Base-by-base conservation (phyloP, 208 protist species). In the Trypanosoma mega region DNA sequence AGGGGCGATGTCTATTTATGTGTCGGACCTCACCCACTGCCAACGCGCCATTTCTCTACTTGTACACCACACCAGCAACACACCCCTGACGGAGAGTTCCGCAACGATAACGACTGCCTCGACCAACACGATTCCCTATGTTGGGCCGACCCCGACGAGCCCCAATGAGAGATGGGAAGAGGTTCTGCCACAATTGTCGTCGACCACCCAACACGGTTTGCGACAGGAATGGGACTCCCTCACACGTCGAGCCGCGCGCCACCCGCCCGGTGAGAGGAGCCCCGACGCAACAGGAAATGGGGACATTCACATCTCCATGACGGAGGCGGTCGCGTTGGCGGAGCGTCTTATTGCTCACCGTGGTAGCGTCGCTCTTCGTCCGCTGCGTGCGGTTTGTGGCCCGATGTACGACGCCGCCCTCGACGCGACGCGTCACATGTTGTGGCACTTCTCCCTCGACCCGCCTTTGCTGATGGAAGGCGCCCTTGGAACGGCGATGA, bases 361-460 rank as follows among this genome's bases (percentile, higher is more conserved):
- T 44, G 61, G 48, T 37, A 57, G 33, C 18, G 20, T 44, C 2
- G 12, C 43, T 29, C 61, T 67, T 16, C 49, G 61, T 23, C 49
- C 48, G n/a, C 43, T 67, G 9, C 9, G 14, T 12, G 36, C 37
- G 4, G 61, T 67, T 20, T 67, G 61, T 47, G 46, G 33, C 24
- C 3, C 1, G 9, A n/a, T 24, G 11, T 57, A 57, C 23, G 24
- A 39, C 29, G 51, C 12, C 24, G 26, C 21, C n/a, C 1, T 59
- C 2, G 48, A 57, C 0, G 45, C 46, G 5, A 57, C 48, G 52
- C 47, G 45, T 30, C 14, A 45, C 4, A 14, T 52, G 4, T 34
- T 67, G n/a, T 57, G 26, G n/a, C 50, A 51, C 49, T 67, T 57
- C 34, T 49, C 39, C 5, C 49, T 56, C 12, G 48, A 67, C 26